These are phyloP conservation scores for Paramecium biaurelia DNA, from an alignment of 73 alveolate species.

Conservation along the genomic window DNA sequence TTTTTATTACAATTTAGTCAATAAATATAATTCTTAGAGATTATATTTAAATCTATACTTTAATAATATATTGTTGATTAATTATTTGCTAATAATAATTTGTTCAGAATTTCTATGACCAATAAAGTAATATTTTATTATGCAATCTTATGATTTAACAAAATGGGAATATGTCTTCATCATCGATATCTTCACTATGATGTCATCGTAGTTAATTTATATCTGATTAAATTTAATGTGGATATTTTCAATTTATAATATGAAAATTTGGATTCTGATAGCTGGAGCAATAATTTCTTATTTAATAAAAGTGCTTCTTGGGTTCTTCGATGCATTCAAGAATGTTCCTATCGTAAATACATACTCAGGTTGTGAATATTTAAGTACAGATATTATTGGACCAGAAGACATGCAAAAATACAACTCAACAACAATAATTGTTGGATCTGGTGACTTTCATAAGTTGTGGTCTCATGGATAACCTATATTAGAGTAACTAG, in stretches of 20 bases:
- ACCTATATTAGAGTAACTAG: not conserved
- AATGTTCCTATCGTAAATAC: not conserved
- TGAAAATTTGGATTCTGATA: not conserved
- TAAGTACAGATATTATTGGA: not conserved
- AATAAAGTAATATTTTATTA: too few species aligned
- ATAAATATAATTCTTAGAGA: too few species aligned
- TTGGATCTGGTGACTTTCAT: not conserved
- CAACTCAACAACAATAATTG: not conserved
- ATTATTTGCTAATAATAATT: too few species aligned
- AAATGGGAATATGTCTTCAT: not conserved
- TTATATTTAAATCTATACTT: too few species aligned
- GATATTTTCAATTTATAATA: not conserved
- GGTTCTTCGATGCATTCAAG: not conserved
- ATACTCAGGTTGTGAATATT: not conserved
- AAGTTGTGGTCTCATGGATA: not conserved
- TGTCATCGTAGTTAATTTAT: not conserved
- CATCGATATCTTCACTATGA: not conserved
- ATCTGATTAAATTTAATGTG: not conserved
- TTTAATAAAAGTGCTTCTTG: not conserved
- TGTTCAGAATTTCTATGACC: too few species aligned
- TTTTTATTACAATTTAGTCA: too few species aligned
- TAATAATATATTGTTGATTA: too few species aligned
- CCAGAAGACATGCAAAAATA: constrained; percentile 28
- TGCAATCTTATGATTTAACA: too few species aligned
- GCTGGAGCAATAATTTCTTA: not conserved